These are phyloP conservation scores for Seminavis robusta DNA, from an alignment of 108 stramenopile species.

Conservation along the genomic window DNA sequence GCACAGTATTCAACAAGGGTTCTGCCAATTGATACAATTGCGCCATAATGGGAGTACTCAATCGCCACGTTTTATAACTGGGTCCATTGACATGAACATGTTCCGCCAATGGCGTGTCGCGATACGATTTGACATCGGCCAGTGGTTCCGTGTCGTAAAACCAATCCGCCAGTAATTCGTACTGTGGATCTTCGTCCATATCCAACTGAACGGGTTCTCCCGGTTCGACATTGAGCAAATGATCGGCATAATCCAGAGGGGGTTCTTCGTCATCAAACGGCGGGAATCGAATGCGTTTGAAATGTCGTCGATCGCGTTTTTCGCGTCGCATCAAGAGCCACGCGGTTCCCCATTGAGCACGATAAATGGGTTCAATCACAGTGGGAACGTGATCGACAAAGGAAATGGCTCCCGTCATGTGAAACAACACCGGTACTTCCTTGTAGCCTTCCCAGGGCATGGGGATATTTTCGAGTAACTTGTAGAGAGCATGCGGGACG, in stretches of 20 bases:
- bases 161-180: constrained; percentile 72
- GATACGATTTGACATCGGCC: constrained; percentile 26
- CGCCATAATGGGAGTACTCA: constrained; percentile 93
- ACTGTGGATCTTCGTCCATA: constrained; percentile 49
- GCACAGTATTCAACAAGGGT: constrained; percentile 85
- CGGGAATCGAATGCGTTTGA: constrained; percentile 99
- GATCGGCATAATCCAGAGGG: constrained; percentile 98
- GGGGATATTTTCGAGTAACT: constrained; percentile 98
- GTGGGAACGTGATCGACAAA: constrained; percentile 98
- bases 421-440: constrained; percentile 95
- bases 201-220: constrained; percentile 66
- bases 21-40: constrained; percentile 93
- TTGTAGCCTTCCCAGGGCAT: constrained; percentile 96
- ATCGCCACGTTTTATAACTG: constrained; percentile 91
- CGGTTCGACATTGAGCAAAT: constrained; percentile 97
- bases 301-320: constrained; percentile 97
- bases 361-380: constrained; percentile 97
- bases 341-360: constrained; percentile 98
- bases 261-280: constrained; percentile 99
- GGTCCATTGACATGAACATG: constrained; percentile 90
- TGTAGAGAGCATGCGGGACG: constrained; percentile 97
- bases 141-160: constrained; percentile 79
- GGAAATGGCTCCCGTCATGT: constrained; percentile 97
- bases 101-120: constrained; percentile 50
- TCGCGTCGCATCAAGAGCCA: constrained; percentile 99